These are phyloP conservation scores for Pythium insidiosum DNA, from an alignment of 352 stramenopile species.

Conservation along the genomic window DNA sequence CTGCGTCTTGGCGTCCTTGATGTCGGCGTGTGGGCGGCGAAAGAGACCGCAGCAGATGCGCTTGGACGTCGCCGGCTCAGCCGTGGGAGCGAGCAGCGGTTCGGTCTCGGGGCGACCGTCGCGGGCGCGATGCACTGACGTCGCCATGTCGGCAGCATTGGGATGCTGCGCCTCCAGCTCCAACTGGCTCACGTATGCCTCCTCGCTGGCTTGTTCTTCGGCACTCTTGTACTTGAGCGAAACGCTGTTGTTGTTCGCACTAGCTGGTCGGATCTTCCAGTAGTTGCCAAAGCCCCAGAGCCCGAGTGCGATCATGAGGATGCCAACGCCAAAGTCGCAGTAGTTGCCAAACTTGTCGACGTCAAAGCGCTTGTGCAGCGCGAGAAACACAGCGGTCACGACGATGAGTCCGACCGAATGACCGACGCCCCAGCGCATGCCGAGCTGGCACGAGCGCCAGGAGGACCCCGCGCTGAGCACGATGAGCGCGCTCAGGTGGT, in stretches of 20 bases:
- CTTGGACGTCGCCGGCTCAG: constrained; percentile 4
- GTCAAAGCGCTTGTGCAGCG: constrained; percentile 24
- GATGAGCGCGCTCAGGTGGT: constrained; percentile 81
- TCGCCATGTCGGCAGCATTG: background rate
- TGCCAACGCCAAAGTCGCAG: constrained; percentile 42
- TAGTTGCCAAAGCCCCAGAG: constrained; percentile 32
- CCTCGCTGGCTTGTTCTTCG: no score
- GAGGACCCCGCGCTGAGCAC: constrained; percentile 71
- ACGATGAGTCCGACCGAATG: constrained; percentile 75
- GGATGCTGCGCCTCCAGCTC: background rate
- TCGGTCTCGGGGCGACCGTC: constrained; percentile 2
- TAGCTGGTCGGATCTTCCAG: constrained; percentile 21
- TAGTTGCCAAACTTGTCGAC: constrained; percentile 38
- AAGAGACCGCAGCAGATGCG: constrained; percentile 19
- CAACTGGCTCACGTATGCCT: background rate
- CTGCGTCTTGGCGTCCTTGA: constrained; percentile 27
- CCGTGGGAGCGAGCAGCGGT: background rate
- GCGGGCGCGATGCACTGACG: background rate
- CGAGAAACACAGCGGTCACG: constrained; percentile 53
- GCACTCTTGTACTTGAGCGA: background rate
- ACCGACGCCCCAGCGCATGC: constrained; percentile 79
- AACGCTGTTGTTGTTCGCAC: no score
- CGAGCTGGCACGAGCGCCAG: constrained; percentile 59
- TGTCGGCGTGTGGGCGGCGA: constrained; percentile 4
- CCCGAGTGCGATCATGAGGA: constrained; percentile 46